These are phyloP conservation scores for Scedosporium boydii DNA, from an alignment of 2,329 filamentous ascomycete genomes.

Conservation along the genomic window DNA sequence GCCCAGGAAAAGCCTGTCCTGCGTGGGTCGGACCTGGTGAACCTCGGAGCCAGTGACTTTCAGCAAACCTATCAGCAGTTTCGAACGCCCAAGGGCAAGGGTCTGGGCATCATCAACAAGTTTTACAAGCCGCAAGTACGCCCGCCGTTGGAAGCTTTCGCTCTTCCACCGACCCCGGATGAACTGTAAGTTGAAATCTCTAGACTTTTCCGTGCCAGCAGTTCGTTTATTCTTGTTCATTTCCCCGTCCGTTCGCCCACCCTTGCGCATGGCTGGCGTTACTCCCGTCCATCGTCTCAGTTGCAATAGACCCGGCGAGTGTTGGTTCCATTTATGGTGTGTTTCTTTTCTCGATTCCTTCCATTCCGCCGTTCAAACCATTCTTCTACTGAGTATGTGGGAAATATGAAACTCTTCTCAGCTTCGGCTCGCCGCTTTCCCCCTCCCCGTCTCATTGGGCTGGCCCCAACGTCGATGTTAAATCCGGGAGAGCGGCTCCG, in stretches of 20 bases:
- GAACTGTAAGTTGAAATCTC: not conserved
- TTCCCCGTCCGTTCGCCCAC: not conserved
- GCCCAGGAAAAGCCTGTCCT: not conserved
- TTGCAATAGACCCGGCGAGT: not conserved
- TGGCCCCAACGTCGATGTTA: not conserved
- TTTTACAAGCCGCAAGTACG: not conserved
- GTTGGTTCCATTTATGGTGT: slow-evolving; percentile 7
- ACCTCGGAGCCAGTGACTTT: not conserved
- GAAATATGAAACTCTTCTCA: not conserved
- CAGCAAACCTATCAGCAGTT: not conserved
- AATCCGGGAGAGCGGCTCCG: not conserved
- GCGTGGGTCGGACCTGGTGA: not conserved
- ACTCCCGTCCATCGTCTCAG: not conserved
- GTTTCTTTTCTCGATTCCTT: not conserved
- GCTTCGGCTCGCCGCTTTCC: not conserved
- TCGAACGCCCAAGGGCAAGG: not conserved
- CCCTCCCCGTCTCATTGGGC: too few species aligned
- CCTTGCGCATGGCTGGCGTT: not conserved
- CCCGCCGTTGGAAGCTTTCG: not conserved
- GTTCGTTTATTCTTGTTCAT: not conserved
- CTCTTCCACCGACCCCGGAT: not conserved
- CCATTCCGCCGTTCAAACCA: not conserved
- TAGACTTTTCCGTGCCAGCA: not conserved
- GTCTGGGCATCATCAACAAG: not conserved
- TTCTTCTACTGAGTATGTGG: not conserved